phyloP scores from a whole-genome alignment of 2,329 filamentous ascomycete genomes.

The Colletotrichum sp. region DNA sequence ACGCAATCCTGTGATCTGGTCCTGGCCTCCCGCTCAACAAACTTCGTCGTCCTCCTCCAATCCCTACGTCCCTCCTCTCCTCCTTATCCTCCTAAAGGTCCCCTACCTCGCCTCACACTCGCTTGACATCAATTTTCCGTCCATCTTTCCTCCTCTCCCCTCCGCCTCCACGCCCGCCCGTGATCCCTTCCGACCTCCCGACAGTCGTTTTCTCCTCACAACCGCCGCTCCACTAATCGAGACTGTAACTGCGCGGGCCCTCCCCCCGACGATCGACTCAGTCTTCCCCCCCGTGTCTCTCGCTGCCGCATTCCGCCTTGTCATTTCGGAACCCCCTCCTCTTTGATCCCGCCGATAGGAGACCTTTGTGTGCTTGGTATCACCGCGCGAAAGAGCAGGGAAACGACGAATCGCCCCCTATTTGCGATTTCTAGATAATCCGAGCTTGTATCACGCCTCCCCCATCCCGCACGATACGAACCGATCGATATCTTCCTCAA shows the following conservation, averaged over 20 bases:
- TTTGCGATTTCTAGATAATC: neutral
- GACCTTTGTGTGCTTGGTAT: neutral
- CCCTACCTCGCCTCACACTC: neutral
- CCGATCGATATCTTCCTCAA: neutral
- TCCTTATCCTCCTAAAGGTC: neutral
- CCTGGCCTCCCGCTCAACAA: constrained; percentile 4
- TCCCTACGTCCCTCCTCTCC: neutral
- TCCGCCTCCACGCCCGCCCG: neutral
- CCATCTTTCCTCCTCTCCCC: neutral
- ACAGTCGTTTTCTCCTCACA: neutral
- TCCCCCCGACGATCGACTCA: neutral
- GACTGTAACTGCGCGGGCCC: neutral
- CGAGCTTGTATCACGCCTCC: neutral
- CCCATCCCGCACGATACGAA: neutral
- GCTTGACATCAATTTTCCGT: neutral
- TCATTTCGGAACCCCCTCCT: neutral
- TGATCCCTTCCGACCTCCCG: neutral
- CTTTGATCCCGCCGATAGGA: neutral
- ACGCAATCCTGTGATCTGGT: constrained; percentile 17
- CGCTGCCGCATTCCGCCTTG: neutral
- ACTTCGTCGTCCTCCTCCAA: neutral
- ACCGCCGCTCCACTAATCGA: constrained; percentile 1
- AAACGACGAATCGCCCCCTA: neutral
- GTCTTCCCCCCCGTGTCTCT: neutral
- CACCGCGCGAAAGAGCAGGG: neutral